Base-by-base conservation (phyloP, 768 basidiomycete species). In the Leccinum variicolor region DNA sequence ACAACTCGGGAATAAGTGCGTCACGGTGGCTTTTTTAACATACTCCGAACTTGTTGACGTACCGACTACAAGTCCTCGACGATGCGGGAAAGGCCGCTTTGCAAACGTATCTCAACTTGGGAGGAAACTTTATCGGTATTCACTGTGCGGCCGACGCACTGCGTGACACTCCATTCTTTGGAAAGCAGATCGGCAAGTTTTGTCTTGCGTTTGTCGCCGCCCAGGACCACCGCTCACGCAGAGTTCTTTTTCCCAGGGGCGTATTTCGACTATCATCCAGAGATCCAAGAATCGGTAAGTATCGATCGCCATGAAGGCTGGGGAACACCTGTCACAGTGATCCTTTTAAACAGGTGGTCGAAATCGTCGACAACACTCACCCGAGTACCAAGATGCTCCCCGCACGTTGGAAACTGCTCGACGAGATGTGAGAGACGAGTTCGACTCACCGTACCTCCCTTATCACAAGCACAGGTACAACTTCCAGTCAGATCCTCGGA, bases 221-320 rank as follows among this genome's bases (percentile, higher is more conserved):
- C 28, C 9, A 29, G 28, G 46, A 10, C 56, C 25, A 29, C 49
- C 51, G 45, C 45, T 62, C 52, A 62, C 9, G 10, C 1, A 25
- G 3, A 31, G 9, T 10, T 36, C 28, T 9, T 33, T 33, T 50
- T 28, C 47, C 6, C 39, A 84, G 83, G 85, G 15, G 83, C 90
- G 10, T 79, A 78, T 46, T 92, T 91, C 62, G 85, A 89, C 64
- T 86, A 87, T 68, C 89, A 91, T 62, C 81, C 88, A 0, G 75
- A 71, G 0, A 68, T 90, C 13, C 85, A 87, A 69, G 76, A 80
- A 51, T 87, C 87, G 50, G 88, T 89, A 56, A 82, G 58, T 50
- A 19, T 50, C 33, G 36, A 8, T 29, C 29, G 5, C n/a, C 43
- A 41, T 36, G 15, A 45, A 47, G 0, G 36, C 31, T 13, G 49